Evolutionary conservation across 164 flowering plant genomes (phyloP), one percentile per base, ranked within the genome.

Genomic region (Saururus chinensis): DNA sequence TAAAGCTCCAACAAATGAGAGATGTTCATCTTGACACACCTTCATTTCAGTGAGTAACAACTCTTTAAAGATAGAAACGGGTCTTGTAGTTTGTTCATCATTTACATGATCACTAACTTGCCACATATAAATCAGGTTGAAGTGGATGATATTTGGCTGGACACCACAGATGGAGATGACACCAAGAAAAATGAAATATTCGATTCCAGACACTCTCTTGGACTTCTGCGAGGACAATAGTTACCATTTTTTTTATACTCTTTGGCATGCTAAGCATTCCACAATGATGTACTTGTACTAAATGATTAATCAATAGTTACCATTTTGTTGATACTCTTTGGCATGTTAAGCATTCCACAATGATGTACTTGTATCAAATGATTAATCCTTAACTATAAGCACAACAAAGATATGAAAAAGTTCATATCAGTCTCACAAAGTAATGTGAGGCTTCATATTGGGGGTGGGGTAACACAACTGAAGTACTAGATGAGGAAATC

Each of bases 201-300:
- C 61, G 76, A 70, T 52, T 67, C 59, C 26, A 72, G 84, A 64
- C 74, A 69, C 69, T 19, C 74, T 80, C 56, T 61, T 84, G 73
- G 72, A 64, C 60, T 71, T 80, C 49, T 84, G 84, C 62, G 72
- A 80, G 71, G 60, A 52, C 16, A 78, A 77, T 56, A 61, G 71
- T 56, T 82, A 76, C 60, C 85, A 78, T 54, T 81, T 72, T n/a
- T n/a, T n/a, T 71, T 81, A 81, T 61, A 68, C 85, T 13, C 77
- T 81, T 40, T 79, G 84, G 21, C 80, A 80, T 23, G 84, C 86
- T 60, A 84, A 84, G 73, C 72, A 82, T 65, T 81, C 89, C 12
- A 74, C 89, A 8, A 78, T 79, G 82, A 80, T 84, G 86, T 74
- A 80, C 63, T 62, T 83, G 12, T n/a, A n/a, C n/a, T n/a, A n/a